Percentiles rank a stretch among this genome's conserved stretches.
Evolutionary conservation across 495 filamentous ascomycete species (phyloP).

Genomic region (Stereocaulon alpinum): DNA sequence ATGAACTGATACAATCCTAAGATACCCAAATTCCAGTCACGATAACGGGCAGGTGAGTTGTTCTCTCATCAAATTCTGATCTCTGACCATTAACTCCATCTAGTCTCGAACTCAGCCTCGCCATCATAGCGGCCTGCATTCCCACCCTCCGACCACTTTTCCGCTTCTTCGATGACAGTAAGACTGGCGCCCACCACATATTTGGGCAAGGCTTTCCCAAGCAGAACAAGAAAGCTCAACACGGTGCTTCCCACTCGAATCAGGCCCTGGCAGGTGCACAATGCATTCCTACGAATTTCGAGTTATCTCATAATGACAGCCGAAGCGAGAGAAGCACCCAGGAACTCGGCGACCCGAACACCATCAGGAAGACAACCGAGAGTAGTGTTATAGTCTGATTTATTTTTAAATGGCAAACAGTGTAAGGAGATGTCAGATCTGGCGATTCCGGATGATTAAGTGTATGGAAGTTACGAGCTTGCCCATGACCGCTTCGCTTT

Average conservation of each 20-base stretch:
- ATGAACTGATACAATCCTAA: background rate
- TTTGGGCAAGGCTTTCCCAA: background rate
- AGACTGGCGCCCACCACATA: background rate
- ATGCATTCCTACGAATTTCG: background rate
- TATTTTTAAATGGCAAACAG: no score
- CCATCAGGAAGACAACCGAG: no score
- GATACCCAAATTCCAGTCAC: conserved; percentile 1
- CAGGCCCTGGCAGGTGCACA: background rate
- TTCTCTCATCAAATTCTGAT: background rate
- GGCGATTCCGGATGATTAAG: no score
- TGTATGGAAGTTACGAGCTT: no score
- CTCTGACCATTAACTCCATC: background rate
- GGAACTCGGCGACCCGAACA: background rate
- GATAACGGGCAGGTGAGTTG: background rate
- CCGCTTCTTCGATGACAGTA: conserved; percentile 4
- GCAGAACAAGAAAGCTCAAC: background rate
- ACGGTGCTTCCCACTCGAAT: background rate
- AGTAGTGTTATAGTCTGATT: no score
- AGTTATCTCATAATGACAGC: background rate
- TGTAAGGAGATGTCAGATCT: no score
- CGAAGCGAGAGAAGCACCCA: background rate
- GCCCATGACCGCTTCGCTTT: no score
- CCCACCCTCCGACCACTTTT: conserved; percentile 10
- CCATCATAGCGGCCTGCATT: conserved; percentile 6
- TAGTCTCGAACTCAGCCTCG: conserved; percentile 9